Percentiles rank a stretch among this genome's conserved stretches.
Conservation (phyloP, 192 early-diverging fungal genomes). For the Globomyces pollinis-pini region DNA sequence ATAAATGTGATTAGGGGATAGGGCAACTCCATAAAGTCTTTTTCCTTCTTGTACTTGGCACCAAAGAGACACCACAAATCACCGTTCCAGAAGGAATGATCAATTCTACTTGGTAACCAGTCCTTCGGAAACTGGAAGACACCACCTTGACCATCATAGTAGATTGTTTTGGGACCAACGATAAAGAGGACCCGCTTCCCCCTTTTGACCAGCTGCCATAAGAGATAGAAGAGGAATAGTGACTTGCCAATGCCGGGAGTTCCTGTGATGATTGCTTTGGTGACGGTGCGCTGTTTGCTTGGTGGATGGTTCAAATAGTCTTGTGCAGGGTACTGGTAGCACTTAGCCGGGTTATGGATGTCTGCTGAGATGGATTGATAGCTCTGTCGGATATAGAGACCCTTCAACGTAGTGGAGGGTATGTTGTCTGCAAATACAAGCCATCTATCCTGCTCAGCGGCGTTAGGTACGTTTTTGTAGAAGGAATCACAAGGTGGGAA, state of each 20-base stretch:
- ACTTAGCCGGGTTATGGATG: too few species aligned
- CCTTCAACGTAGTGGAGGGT: not conserved
- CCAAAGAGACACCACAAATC: constrained; percentile 17
- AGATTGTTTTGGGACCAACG: constrained; percentile 1
- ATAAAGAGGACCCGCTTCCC: constrained; percentile 13
- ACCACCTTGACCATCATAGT: constrained; percentile 14
- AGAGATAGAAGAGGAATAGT: constrained; percentile 53
- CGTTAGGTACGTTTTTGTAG: constrained; percentile 5
- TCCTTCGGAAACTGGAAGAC: not conserved
- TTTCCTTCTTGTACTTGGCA: constrained; percentile 8
- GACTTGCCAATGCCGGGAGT: constrained; percentile 62
- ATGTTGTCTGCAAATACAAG: constrained; percentile 6
- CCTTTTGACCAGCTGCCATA: constrained; percentile 12
- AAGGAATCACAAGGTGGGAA: constrained; percentile 10
- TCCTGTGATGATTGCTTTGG: constrained; percentile 15
- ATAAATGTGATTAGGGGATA: constrained; percentile 11
- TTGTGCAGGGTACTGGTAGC: too few species aligned
- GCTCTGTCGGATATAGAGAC: constrained; percentile 11
- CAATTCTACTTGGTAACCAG: not conserved
- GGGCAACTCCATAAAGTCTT: not conserved
- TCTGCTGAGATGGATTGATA: constrained; percentile 1
- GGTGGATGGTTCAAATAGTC: too few species aligned
- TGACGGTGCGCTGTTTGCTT: not conserved
- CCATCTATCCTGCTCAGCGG: constrained; percentile 14
- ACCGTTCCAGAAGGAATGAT: constrained; percentile 1